Evolutionary conservation across 129 eudicot genomes (phyloP).

Genomic region (Apium graveolens): DNA sequence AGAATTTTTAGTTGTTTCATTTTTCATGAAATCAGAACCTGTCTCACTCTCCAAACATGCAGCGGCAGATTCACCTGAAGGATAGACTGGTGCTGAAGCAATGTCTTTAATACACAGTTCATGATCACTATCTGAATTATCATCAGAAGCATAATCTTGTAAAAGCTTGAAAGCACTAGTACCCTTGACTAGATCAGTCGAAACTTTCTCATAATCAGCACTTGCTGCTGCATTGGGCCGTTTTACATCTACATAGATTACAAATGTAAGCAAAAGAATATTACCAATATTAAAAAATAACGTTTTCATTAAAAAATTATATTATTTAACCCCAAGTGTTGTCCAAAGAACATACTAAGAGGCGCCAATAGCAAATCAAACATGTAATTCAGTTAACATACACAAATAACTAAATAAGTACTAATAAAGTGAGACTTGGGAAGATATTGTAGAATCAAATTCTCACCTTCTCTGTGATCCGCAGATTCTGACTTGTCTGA

Average conservation of each 20-base stretch:
- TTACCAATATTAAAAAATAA: background rate
- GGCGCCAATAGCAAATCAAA: background rate
- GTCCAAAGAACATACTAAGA: background rate
- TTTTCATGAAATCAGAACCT: background rate
- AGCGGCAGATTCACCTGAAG: constrained; percentile 19
- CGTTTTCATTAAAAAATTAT: background rate
- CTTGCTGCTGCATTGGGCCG: constrained; percentile 16
- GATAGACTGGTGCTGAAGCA: constrained; percentile 23
- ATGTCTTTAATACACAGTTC: constrained; percentile 24
- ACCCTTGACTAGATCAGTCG: constrained; percentile 4
- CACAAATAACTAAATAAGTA: background rate
- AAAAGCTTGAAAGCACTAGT: constrained; percentile 52
- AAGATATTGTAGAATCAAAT: background rate
- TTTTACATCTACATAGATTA: constrained; percentile 21
- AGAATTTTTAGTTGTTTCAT: constrained; percentile 8
- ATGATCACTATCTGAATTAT: constrained; percentile 36
- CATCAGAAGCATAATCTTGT: constrained; percentile 18
- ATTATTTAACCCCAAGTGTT: background rate
- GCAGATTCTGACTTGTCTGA: background rate
- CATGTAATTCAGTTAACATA: background rate
- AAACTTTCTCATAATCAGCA: constrained; percentile 14
- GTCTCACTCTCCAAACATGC: background rate
- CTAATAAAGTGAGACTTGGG: background rate
- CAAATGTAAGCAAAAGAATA: constrained; percentile 4
- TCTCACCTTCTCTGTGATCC: background rate